Percentiles rank a stretch among this genome's conserved stretches.
Conservation (phyloP, 805 yeast genomes). For the Pichia occidentalis region DNA sequence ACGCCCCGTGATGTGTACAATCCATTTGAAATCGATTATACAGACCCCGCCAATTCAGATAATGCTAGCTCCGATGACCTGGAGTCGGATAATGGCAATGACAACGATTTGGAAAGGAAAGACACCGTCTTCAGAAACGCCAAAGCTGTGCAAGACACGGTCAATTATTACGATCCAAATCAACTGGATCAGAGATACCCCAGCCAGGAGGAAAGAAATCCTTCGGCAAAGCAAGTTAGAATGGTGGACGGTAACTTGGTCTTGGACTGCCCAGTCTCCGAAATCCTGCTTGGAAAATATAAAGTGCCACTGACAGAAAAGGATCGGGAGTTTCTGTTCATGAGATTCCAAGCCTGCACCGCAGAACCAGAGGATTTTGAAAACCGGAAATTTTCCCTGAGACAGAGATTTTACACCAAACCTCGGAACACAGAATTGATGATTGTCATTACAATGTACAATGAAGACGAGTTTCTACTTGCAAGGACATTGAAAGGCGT, state of each 20-base stretch:
- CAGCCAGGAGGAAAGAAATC: slow-evolving; percentile 9
- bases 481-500: slow-evolving; percentile 88
- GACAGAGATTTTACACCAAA: slow-evolving; percentile 72
- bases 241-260: slow-evolving; percentile 74
- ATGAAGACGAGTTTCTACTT: slow-evolving; percentile 75
- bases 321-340: slow-evolving; percentile 62
- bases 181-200: not conserved
- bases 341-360: slow-evolving; percentile 93
- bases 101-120: slow-evolving; percentile 1
- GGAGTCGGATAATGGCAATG: slow-evolving; percentile 5
- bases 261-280: slow-evolving; percentile 84
- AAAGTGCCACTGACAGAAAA: slow-evolving; percentile 37
- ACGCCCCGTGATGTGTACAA: slow-evolving; percentile 25
- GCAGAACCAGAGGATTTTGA: slow-evolving; percentile 77
- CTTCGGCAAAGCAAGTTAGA: slow-evolving; percentile 37
- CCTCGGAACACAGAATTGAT: slow-evolving; percentile 81
- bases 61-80: slow-evolving; percentile 5
- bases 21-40: slow-evolving; percentile 26
- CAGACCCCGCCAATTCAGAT: slow-evolving; percentile 8
- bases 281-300: slow-evolving; percentile 50
- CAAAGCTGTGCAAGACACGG: slow-evolving; percentile 15
- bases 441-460: slow-evolving; percentile 84
- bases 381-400: slow-evolving; percentile 58
- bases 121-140: slow-evolving; percentile 14
- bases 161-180: slow-evolving; percentile 9